These are phyloP conservation scores for Chaetomiaceae sp. DNA, from an alignment of 2,329 filamentous ascomycete species.

Conservation along the genomic window DNA sequence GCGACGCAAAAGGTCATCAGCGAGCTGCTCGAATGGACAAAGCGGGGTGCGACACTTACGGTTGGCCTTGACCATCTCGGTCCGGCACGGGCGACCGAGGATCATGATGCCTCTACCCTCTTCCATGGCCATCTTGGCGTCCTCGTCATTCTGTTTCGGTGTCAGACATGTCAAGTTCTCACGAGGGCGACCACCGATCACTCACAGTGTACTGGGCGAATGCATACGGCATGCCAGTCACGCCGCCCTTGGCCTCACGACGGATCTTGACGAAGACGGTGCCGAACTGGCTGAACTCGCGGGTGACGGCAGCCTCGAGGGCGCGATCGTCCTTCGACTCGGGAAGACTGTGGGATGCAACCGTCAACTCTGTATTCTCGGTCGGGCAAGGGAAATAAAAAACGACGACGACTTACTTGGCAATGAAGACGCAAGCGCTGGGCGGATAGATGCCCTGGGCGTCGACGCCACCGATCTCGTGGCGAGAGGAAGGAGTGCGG, in stretches of 20 bases:
- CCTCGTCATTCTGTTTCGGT: slow-evolving; percentile 39
- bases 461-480: slow-evolving; percentile 34
- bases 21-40: background rate
- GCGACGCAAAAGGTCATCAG: slow-evolving; percentile 24
- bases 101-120: slow-evolving; percentile 46
- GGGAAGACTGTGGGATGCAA: slow-evolving; percentile 41
- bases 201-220: slow-evolving; percentile 61
- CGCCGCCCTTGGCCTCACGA: slow-evolving; percentile 51
- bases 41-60: slow-evolving; percentile 38
- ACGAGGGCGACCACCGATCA: background rate
- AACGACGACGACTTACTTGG: slow-evolving; percentile 50
- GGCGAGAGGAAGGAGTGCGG: slow-evolving; percentile 19
- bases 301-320: slow-evolving; percentile 50
- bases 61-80: slow-evolving; percentile 56
- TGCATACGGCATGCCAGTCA: slow-evolving; percentile 56
- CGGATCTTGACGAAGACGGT: slow-evolving; percentile 60
- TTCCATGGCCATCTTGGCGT: slow-evolving; percentile 45
- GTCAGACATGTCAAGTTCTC: background rate
- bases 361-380: slow-evolving; percentile 5
- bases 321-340: slow-evolving; percentile 45
- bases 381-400: background rate
- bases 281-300: slow-evolving; percentile 51
- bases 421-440: slow-evolving; percentile 59
- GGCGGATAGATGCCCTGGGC: slow-evolving; percentile 51
- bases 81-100: slow-evolving; percentile 54